These are phyloP conservation scores for Erucastrum elatum DNA, from an alignment of 345 rosid species.

Conservation along the genomic window DNA sequence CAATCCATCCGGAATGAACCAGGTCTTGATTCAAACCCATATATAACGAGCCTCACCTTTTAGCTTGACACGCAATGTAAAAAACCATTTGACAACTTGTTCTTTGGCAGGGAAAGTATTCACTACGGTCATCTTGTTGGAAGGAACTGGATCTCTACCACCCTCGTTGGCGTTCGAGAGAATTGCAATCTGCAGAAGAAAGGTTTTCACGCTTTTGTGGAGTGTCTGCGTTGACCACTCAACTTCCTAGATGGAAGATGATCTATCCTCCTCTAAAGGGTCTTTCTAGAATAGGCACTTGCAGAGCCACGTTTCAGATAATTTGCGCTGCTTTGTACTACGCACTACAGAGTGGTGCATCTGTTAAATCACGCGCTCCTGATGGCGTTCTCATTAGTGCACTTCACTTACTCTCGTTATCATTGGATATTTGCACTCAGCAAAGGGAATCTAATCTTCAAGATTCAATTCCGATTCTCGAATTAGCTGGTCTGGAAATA, in stretches of 20 bases:
- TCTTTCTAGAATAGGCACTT: constrained; percentile 72
- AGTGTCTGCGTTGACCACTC: constrained; percentile 72
- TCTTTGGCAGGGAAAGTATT: constrained; percentile 73
- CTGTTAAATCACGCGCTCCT: constrained; percentile 70
- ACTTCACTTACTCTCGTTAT: constrained; percentile 77
- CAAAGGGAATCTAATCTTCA: constrained; percentile 45
- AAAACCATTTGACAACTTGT: constrained; percentile 34
- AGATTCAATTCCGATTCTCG: constrained; percentile 50
- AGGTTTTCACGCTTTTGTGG: constrained; percentile 73
- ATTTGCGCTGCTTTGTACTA: constrained; percentile 72
- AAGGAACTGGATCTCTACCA: constrained; percentile 93
- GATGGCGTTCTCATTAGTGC: constrained; percentile 71
- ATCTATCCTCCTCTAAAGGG: constrained; percentile 75
- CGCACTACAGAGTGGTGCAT: constrained; percentile 66
- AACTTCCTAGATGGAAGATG: constrained; percentile 82
- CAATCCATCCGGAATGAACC: constrained; percentile 88
- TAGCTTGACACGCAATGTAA: constrained; percentile 22
- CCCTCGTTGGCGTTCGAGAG: constrained; percentile 86
- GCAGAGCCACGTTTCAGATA: constrained; percentile 63
- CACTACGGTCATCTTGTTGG: constrained; percentile 74
- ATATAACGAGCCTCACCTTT: constrained; percentile 15
- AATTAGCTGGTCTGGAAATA: constrained; percentile 67
- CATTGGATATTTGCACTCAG: constrained; percentile 71
- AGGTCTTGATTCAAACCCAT: constrained; percentile 54
- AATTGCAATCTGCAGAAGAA: constrained; percentile 94